Conservation (phyloP, 164 flowering plant species). For the Berberis vulgaris region DNA sequence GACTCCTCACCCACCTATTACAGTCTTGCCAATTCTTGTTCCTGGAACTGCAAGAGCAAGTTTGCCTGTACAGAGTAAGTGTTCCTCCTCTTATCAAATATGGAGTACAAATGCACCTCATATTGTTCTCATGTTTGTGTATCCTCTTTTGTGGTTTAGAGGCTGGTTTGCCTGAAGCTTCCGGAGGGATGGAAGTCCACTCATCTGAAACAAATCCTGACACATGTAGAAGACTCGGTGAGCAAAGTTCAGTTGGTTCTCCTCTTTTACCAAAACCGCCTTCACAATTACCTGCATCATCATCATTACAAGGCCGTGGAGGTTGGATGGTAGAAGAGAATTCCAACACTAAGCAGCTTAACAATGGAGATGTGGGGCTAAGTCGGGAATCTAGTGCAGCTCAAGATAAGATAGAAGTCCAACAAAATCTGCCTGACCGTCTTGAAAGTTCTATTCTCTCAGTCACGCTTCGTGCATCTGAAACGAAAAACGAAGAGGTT, state of each 20-base stretch:
- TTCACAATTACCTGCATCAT: constrained; percentile 15
- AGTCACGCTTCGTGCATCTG: constrained; percentile 18
- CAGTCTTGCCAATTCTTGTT: constrained; percentile 16
- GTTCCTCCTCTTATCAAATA: no score
- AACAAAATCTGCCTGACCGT: constrained; percentile 20
- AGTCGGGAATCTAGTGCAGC: constrained; percentile 26
- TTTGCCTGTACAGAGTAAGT: constrained; percentile 54
- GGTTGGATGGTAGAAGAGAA: constrained; percentile 66
- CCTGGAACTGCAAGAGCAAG: constrained; percentile 27
- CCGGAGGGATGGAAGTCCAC: constrained; percentile 37
- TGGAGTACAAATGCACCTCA: no score
- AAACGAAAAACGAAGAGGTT: constrained; percentile 57
- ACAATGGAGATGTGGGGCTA: constrained; percentile 22
- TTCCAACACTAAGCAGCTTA: constrained; percentile 16
- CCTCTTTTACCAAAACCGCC: constrained; percentile 35
- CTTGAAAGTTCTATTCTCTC: constrained; percentile 15
- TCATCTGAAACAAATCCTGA: constrained; percentile 36
- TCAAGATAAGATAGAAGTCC: constrained; percentile 29
- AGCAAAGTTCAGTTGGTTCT: constrained; percentile 35
- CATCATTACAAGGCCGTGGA: constrained; percentile 32
- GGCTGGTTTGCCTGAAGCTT: constrained; percentile 62
- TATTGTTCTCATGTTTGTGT: no score
- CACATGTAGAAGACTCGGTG: constrained; percentile 27
- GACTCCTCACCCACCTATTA: constrained; percentile 27
- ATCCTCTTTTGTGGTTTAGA: constrained; percentile 11